These are phyloP conservation scores for Saccharum spontaneum DNA, from an alignment of 176 grass and related monocot species.

Conservation along the genomic window DNA sequence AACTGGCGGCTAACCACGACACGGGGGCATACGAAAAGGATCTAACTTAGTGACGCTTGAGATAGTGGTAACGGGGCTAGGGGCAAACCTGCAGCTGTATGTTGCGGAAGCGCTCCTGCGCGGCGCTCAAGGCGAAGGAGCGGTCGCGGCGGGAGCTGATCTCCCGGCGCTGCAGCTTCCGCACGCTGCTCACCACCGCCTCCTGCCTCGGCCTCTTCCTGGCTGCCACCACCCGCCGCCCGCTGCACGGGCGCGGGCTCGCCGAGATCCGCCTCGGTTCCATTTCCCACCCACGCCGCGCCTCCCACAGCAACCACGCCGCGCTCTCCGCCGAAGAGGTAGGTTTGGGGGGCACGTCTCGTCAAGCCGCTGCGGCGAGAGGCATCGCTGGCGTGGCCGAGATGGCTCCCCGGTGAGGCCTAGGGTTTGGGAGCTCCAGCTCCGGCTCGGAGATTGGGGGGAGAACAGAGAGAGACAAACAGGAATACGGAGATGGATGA, in stretches of 20 bases:
- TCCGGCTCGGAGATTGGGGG: constrained; percentile 39
- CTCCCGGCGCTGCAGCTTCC: constrained; percentile 85
- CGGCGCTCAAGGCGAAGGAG: constrained; percentile 71
- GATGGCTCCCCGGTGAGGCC: not conserved
- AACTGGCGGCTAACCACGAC: not conserved
- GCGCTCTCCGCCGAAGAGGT: not conserved
- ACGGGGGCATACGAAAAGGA: not conserved
- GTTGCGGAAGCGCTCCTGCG: constrained; percentile 88
- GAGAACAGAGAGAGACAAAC: constrained; percentile 33
- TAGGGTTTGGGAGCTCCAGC: constrained; percentile 56
- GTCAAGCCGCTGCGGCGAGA: not conserved
- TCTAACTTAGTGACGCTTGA: not conserved
- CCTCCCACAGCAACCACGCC: not conserved
- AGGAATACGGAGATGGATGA: not conserved
- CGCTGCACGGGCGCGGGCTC: constrained; percentile 81
- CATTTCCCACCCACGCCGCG: constrained; percentile 32
- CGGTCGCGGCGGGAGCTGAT: constrained; percentile 75
- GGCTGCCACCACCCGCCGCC: constrained; percentile 68
- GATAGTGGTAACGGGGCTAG: not conserved
- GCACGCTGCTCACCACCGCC: constrained; percentile 60
- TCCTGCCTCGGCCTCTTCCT: constrained; percentile 72
- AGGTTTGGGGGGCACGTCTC: not conserved
- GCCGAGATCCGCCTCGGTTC: constrained; percentile 76
- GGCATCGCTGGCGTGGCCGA: not conserved
- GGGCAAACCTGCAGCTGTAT: constrained; percentile 67